Percentiles rank a stretch among this genome's conserved stretches.
Evolutionary conservation across 805 yeast species (phyloP).

Genomic region (Candida loeiensis): DNA sequence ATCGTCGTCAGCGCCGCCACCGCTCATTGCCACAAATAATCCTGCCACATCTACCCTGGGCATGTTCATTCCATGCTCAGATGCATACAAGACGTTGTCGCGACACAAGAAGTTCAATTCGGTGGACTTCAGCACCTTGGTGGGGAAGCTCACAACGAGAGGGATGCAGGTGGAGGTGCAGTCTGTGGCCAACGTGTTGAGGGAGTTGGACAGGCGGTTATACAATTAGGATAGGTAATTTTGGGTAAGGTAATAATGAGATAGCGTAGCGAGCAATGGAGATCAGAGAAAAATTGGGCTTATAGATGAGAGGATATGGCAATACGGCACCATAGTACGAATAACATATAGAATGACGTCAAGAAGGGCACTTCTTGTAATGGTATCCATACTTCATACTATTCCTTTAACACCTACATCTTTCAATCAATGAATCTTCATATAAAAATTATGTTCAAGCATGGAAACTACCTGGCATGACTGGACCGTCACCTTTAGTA

Average conservation of each 20-base stretch:
- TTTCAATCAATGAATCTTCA: neutral
- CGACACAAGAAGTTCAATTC: slow-evolving; percentile 74
- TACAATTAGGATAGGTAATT: slow-evolving; percentile 4
- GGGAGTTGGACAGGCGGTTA: slow-evolving; percentile 69
- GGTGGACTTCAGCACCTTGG: slow-evolving; percentile 70
- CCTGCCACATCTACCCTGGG: slow-evolving; percentile 22
- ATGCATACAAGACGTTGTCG: slow-evolving; percentile 83
- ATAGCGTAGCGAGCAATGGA: neutral
- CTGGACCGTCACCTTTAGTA: neutral
- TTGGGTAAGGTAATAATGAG: neutral
- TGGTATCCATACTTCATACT: no score
- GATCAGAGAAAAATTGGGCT: neutral
- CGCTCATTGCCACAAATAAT: slow-evolving; percentile 12
- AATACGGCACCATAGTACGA: no score
- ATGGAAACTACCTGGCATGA: slow-evolving; percentile 7
- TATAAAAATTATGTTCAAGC: neutral
- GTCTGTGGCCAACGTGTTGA: slow-evolving; percentile 76
- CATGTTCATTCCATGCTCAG: slow-evolving; percentile 81
- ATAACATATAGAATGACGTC: no score
- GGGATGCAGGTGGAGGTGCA: slow-evolving; percentile 94
- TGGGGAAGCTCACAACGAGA: slow-evolving; percentile 69
- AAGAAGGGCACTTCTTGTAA: no score
- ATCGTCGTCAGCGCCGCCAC: slow-evolving; percentile 15
- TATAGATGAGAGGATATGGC: no score
- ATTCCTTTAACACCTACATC: no score